These are phyloP conservation scores for Aspergillus egyptiacus DNA, from an alignment of 495 filamentous ascomycete species.

Conservation along the genomic window DNA sequence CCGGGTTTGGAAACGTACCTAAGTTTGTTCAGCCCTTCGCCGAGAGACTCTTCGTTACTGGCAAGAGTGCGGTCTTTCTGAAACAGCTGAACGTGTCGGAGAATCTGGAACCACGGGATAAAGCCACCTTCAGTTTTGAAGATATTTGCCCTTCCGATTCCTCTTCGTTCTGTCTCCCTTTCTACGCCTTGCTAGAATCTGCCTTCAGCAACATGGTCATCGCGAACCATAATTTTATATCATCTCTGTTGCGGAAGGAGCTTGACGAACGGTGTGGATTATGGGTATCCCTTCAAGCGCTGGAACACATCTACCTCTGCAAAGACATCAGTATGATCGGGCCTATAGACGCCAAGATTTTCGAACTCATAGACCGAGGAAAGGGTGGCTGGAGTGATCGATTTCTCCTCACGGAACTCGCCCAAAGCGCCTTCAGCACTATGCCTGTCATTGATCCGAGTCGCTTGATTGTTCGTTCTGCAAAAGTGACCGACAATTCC, in stretches of 20 bases:
- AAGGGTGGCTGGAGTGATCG: slow-evolving; percentile 71
- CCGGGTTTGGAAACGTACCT: slow-evolving; percentile 57
- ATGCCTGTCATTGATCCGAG: slow-evolving; percentile 48
- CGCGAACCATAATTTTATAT: slow-evolving; percentile 62
- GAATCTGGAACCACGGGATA: slow-evolving; percentile 19
- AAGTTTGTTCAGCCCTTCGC: slow-evolving; percentile 64
- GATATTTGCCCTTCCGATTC: slow-evolving; percentile 42
- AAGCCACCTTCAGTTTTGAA: slow-evolving; percentile 47
- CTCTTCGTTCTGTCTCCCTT: slow-evolving; percentile 54
- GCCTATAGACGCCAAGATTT: slow-evolving; percentile 61
- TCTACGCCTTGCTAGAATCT: slow-evolving; percentile 63
- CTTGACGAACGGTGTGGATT: slow-evolving; percentile 68
- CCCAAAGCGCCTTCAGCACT: slow-evolving; percentile 59
- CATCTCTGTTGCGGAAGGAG: slow-evolving; percentile 53
- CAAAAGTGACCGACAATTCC: slow-evolving; percentile 13
- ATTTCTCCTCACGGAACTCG: slow-evolving; percentile 73
- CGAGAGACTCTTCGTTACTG: slow-evolving; percentile 70
- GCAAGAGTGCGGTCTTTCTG: slow-evolving; percentile 81
- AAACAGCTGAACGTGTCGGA: slow-evolving; percentile 47
- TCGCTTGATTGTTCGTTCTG: slow-evolving; percentile 50
- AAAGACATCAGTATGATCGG: slow-evolving; percentile 60
- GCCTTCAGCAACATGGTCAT: slow-evolving; percentile 69
- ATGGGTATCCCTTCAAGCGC: slow-evolving; percentile 55
- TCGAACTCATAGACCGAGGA: slow-evolving; percentile 67
- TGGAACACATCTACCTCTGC: slow-evolving; percentile 68